A percentile compares a stretch with the other conserved stretches of the same genome.
Evolutionary conservation across 495 filamentous ascomycete species (phyloP).

Genomic region (Trichoderma orchidacearum): DNA sequence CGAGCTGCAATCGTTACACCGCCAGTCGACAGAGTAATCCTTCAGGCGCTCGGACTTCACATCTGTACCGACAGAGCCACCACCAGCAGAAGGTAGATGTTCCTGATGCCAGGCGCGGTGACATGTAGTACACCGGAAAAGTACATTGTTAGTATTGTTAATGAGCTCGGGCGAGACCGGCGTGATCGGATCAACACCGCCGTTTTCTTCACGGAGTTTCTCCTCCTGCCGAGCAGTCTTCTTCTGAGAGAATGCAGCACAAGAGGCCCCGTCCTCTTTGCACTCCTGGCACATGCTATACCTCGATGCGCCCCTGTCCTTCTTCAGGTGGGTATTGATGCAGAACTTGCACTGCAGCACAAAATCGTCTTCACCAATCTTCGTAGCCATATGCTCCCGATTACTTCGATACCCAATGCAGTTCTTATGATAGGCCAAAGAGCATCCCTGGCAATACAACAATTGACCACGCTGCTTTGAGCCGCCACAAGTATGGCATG

Average conservation of each 20-base stretch:
- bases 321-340: constrained; percentile 48
- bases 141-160: constrained; percentile 59
- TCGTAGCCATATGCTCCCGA: constrained; percentile 90
- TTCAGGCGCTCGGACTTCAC: constrained; percentile 20
- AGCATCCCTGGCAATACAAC: constrained; percentile 86
- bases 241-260: constrained; percentile 49
- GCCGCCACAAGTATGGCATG: constrained; percentile 63
- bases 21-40: constrained; percentile 56
- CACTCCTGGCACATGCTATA: constrained; percentile 60
- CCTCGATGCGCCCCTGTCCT: constrained; percentile 54
- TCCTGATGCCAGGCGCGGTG: constrained; percentile 70
- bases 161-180: constrained; percentile 45
- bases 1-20: constrained; percentile 56
- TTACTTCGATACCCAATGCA: constrained; percentile 63
- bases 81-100: constrained; percentile 47
- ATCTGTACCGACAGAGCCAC: constrained; percentile 24
- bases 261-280: constrained; percentile 43
- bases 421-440: constrained; percentile 59
- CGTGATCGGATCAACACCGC: constrained; percentile 61
- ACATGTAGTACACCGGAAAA: constrained; percentile 74
- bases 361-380: constrained; percentile 60
- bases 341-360: constrained; percentile 87
- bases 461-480: constrained; percentile 46
- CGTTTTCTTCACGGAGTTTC: constrained; percentile 60
- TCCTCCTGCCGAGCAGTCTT: constrained; percentile 71